Evolutionary conservation across 768 basidiomycete species (phyloP), one percentile per base, ranked within the genome.

Genomic region (Tylopilus vinaceipallidus): DNA sequence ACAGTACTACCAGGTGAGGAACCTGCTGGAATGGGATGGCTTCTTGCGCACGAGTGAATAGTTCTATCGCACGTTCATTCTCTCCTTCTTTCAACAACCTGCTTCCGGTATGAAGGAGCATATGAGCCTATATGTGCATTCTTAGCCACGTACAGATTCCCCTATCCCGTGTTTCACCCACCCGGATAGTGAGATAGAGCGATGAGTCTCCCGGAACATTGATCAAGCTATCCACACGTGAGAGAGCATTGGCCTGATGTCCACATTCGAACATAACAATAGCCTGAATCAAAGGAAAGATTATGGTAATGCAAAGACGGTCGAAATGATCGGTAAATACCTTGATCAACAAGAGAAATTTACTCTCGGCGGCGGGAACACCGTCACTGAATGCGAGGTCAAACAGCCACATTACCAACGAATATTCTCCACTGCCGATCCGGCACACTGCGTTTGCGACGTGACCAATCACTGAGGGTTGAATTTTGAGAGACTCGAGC

Each of bases 341-440:
- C 47, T 50, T 56, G 20, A 56, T 48, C 6, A 50, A 37, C 26
- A 56, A 40, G n/a, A 56, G 41, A 37, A 39, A 26, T 11, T 17
- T 39, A 6, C 17, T 47, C 29, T 56, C 53, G 5, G 3, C 53
- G 5, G 3, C 22, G 10, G 44, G 23, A 10, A 27, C 20, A 34
- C 41, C 14, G 7, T 37, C 27, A 1, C 32, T 10, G 26, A 50
- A 54, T 6, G 26, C 42, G 22, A 49, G 53, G 32, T 54, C 55
- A 23, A 43, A 54, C 10, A n/a, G 27, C 14, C 20, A 19, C 12
- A 45, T 22, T 16, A 13, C 52, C 1, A 12, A 11, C 16, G 42
- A 40, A 6, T 44, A 11, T 4, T 45, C 39, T 8, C 6, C 19
- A 3, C 38, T 30, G 19, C 16, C 5, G 16, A 27, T 12, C 17